Evolutionary conservation across 2,329 filamentous ascomycete species (phyloP).

Genomic region (Fusarium sterilihyphosum): DNA sequence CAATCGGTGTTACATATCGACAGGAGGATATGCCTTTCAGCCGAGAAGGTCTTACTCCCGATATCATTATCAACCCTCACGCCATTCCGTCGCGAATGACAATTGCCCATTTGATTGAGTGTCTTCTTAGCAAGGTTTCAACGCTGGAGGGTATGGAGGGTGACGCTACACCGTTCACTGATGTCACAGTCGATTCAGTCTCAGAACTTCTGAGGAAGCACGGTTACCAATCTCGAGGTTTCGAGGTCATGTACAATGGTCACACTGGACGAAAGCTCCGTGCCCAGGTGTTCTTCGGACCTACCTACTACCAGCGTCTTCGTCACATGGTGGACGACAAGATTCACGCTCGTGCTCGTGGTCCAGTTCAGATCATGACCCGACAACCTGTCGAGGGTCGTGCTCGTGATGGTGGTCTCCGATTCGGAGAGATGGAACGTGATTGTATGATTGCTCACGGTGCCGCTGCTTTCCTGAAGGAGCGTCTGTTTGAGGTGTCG

Average conservation of each 20-base stretch:
- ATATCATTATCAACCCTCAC: conserved; percentile 99
- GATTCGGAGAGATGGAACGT: conserved; percentile 99
- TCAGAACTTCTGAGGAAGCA: conserved; percentile 86
- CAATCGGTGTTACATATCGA: conserved; percentile 97
- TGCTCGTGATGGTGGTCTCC: conserved; percentile 95
- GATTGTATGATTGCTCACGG: conserved; percentile 99
- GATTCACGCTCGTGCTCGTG: conserved; percentile 98
- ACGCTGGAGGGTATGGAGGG: conserved; percentile 94
- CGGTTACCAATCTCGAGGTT: conserved; percentile 96
- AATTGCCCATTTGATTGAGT: conserved; percentile 99
- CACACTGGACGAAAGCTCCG: conserved; percentile 95
- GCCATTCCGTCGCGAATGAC: conserved; percentile 99
- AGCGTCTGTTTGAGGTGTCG: conserved; percentile 95
- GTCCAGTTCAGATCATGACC: conserved; percentile 96
- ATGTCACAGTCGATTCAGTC: conserved; percentile 94
- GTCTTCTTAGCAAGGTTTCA: conserved; percentile 94
- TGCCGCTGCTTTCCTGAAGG: conserved; percentile 95
- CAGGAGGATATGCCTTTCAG: conserved; percentile 99
- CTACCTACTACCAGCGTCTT: conserved; percentile 98
- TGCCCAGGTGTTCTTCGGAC: conserved; percentile 95
- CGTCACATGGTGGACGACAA: conserved; percentile 99
- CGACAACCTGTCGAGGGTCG: conserved; percentile 98
- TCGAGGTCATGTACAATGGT: conserved; percentile 99
- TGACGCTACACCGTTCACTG: conserved; percentile 97
- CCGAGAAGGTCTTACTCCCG: conserved; percentile 87